phyloP scores from a whole-genome alignment of 371 early-diverging fungal species.

The Cokeromyces recurvatus region DNA sequence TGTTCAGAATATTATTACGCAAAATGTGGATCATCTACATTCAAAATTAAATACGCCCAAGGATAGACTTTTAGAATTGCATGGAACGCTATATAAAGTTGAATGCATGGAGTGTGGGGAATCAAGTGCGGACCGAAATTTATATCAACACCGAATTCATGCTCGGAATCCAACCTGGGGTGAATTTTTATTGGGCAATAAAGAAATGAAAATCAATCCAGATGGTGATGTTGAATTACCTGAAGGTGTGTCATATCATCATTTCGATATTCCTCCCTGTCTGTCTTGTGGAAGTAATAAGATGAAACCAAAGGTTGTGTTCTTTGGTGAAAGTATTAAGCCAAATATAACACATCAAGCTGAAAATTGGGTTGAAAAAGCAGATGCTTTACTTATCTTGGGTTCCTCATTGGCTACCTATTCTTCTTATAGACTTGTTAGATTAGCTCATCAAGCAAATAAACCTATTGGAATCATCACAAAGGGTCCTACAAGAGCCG shows the following conservation, averaged over 20 bases:
- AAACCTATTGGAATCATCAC: constrained; percentile 70
- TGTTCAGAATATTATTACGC: constrained; percentile 69
- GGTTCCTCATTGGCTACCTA: constrained; percentile 82
- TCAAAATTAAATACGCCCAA: constrained; percentile 46
- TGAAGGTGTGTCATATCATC: constrained; percentile 45
- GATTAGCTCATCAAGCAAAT: constrained; percentile 52
- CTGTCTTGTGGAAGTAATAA: constrained; percentile 50
- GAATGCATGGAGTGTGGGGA: constrained; percentile 67
- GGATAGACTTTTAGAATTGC: constrained; percentile 68
- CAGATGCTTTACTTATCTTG: constrained; percentile 65
- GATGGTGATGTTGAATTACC: constrained; percentile 88
- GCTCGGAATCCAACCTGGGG: constrained; percentile 74
- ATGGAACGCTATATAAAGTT: constrained; percentile 76
- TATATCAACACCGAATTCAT: constrained; percentile 64
- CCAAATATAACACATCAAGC: constrained; percentile 43
- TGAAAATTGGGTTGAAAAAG: constrained; percentile 48
- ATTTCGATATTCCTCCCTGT: constrained; percentile 76
- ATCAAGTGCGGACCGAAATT: constrained; percentile 41
- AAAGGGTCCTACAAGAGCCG: constrained; percentile 74
- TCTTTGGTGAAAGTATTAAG: constrained; percentile 87
- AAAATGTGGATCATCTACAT: constrained; percentile 90
- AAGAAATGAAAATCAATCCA: constrained; percentile 79
- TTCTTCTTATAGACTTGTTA: constrained; percentile 75
- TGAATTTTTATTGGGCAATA: neutral
- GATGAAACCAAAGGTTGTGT: constrained; percentile 77